A percentile compares a stretch with the other conserved stretches of the same genome.
Evolutionary conservation across 2,329 filamentous ascomycete genomes (phyloP).

Genomic region (Cercospora brassicicola): DNA sequence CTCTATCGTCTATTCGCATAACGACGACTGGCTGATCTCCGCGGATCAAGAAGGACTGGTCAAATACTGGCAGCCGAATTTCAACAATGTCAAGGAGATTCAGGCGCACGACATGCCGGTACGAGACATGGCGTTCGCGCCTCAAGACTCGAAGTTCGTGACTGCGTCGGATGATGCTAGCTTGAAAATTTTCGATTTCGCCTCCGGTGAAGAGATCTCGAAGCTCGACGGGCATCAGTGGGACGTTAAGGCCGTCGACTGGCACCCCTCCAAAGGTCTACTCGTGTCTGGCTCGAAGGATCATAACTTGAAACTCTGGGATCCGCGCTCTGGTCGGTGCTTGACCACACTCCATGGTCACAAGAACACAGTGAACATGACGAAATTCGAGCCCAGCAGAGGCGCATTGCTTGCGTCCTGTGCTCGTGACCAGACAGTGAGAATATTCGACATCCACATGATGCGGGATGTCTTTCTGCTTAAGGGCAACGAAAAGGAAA

Average conservation of each 20-base stretch:
- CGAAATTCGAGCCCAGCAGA: slow-evolving; percentile 81
- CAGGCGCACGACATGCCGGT: slow-evolving; percentile 88
- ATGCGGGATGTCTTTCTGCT: slow-evolving; percentile 96
- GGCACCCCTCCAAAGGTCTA: slow-evolving; percentile 93
- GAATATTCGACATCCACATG: slow-evolving; percentile 93
- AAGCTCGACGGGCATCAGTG: slow-evolving; percentile 91
- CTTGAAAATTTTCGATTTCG: slow-evolving; percentile 95
- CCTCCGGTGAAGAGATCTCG: slow-evolving; percentile 77
- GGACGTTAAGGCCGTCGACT: slow-evolving; percentile 96
- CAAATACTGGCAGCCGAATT: slow-evolving; percentile 99
- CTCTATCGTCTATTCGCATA: slow-evolving; percentile 84
- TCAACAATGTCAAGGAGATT: slow-evolving; percentile 96
- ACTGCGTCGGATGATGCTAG: slow-evolving; percentile 93
- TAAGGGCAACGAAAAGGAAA: slow-evolving; percentile 93
- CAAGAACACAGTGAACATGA: slow-evolving; percentile 95
- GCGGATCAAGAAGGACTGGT: slow-evolving; percentile 92
- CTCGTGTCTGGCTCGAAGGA: slow-evolving; percentile 97
- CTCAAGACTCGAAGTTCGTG: slow-evolving; percentile 92
- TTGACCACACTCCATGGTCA: slow-evolving; percentile 93
- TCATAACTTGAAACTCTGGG: slow-evolving; percentile 96
- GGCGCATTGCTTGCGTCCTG: slow-evolving; percentile 87
- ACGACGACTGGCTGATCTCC: slow-evolving; percentile 94
- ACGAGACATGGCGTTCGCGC: slow-evolving; percentile 86
- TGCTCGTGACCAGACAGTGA: slow-evolving; percentile 86
- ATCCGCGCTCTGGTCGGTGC: slow-evolving; percentile 86